phyloP scores from a whole-genome alignment of 2,329 filamentous ascomycete species.

The Curvularia sp. region DNA sequence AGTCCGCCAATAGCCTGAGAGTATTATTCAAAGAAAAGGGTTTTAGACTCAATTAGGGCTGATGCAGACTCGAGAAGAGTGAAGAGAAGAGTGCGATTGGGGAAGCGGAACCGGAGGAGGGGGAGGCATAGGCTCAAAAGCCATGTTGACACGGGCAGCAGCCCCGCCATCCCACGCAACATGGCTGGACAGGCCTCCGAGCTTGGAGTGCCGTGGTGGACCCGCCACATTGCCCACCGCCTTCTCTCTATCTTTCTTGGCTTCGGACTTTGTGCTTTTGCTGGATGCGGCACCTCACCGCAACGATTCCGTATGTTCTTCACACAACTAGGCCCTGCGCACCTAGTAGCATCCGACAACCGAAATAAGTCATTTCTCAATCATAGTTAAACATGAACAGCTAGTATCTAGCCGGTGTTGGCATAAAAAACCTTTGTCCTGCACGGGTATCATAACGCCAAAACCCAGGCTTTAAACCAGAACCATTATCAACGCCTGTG shows the following conservation, averaged over 20 bases:
- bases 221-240: constrained; percentile 5
- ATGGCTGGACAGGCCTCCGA: constrained; percentile 13
- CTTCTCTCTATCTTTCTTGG: constrained; percentile 1
- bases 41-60: background rate
- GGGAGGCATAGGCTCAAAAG: constrained; percentile 8
- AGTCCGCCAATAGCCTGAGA: constrained; percentile 19
- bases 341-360: background rate
- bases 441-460: constrained; percentile 13
- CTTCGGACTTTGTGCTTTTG: constrained; percentile 1
- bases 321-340: background rate
- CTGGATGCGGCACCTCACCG: background rate
- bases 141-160: constrained; percentile 12
- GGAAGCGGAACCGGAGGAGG: constrained; percentile 15
- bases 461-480: background rate
- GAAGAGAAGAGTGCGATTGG: background rate
- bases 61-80: constrained; percentile 1
- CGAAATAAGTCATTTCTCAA: background rate
- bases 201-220: constrained; percentile 12
- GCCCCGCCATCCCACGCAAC: constrained; percentile 26
- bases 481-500: constrained; percentile 21
- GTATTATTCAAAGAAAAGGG: constrained; percentile 20
- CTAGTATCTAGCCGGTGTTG: background rate
- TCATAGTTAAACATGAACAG: background rate
- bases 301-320: background rate
- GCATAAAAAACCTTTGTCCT: constrained; percentile 6